phyloP scores from a whole-genome alignment of 352 stramenopile genomes.

The Phytopythium aichiense region DNA sequence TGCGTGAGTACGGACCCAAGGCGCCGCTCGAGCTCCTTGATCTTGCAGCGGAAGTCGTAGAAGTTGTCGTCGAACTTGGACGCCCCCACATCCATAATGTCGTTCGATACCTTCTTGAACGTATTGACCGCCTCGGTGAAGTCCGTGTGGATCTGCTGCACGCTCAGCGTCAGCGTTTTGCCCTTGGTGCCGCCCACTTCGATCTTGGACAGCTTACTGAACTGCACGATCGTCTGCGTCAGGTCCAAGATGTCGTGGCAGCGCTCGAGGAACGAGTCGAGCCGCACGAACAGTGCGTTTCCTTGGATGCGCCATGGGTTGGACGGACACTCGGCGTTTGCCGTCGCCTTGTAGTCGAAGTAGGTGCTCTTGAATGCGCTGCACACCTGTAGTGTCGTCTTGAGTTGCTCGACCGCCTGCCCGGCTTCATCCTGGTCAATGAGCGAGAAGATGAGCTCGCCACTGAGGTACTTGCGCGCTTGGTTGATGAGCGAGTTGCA shows the following conservation, averaged over 20 bases:
- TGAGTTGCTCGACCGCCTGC: conserved; percentile 93
- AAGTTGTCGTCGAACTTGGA: conserved; percentile 98
- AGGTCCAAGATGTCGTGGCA: conserved; percentile 98
- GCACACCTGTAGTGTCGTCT: conserved; percentile 92
- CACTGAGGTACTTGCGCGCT: conserved; percentile 90
- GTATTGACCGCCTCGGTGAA: conserved; percentile 93
- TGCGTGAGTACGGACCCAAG: conserved; percentile 96
- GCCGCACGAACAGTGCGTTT: conserved; percentile 95
- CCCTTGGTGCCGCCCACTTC: conserved; percentile 97
- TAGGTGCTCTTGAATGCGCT: conserved; percentile 98
- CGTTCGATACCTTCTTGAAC: conserved; percentile 95
- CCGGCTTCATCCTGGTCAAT: conserved; percentile 96
- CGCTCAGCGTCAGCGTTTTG: conserved; percentile 91
- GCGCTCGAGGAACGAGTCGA: conserved; percentile 97
- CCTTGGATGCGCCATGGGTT: conserved; percentile 98
- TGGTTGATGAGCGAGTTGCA: conserved; percentile 97
- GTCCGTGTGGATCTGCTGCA: conserved; percentile 95
- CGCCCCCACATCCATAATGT: conserved; percentile 98
- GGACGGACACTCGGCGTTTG: conserved; percentile 95
- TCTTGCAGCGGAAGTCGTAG: conserved; percentile 96
- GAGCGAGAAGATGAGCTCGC: conserved; percentile 94
- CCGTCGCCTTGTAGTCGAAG: conserved; percentile 97
- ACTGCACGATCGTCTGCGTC: conserved; percentile 97
- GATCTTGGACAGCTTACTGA: conserved; percentile 97
- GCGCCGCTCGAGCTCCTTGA: conserved; percentile 97